Evolutionary conservation across 345 rosid genomes (phyloP).

Genomic region (Rhizophora apiculata): DNA sequence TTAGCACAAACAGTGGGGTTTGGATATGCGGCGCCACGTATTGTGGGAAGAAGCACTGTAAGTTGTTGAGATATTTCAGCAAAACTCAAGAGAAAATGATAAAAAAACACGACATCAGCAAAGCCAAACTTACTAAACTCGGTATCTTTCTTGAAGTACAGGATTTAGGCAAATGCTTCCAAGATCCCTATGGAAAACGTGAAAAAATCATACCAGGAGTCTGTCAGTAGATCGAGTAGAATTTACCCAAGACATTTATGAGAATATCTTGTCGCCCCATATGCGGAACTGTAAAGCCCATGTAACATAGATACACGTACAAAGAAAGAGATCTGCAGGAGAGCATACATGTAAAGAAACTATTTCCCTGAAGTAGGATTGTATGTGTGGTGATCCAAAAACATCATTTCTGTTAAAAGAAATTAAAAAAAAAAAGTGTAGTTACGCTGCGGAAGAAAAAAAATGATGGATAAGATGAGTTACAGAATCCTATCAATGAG

Average conservation of each 20-base stretch:
- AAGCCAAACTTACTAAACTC: slow-evolving; percentile 39
- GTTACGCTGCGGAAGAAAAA: not conserved
- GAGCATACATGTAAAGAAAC: slow-evolving; percentile 75
- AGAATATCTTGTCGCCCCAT: too few relatives aligned
- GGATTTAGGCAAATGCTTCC: slow-evolving; percentile 68
- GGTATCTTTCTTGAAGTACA: slow-evolving; percentile 70
- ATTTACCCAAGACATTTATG: not conserved
- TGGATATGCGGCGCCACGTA: slow-evolving; percentile 48
- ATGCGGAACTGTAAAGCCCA: not conserved
- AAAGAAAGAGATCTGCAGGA: not conserved
- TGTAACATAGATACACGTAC: not conserved
- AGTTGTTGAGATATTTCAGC: slow-evolving; percentile 13
- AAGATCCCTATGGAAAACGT: slow-evolving; percentile 56
- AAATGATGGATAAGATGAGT: slow-evolving; percentile 1
- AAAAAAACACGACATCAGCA: not conserved
- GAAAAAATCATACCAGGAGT: slow-evolving; percentile 2
- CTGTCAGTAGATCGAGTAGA: not conserved
- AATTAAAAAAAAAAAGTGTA: slow-evolving; percentile 11
- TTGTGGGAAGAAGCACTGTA: slow-evolving; percentile 97
- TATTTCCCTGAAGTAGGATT: slow-evolving; percentile 53
- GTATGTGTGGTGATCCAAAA: slow-evolving; percentile 59
- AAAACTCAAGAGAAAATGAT: slow-evolving; percentile 2
- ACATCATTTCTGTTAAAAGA: slow-evolving; percentile 62
- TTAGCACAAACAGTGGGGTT: slow-evolving; percentile 73
- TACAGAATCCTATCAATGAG: slow-evolving; percentile 17